Conservation (phyloP, 1,139 yeast genomes). For the Geotrichum citri-aurantii region DNA sequence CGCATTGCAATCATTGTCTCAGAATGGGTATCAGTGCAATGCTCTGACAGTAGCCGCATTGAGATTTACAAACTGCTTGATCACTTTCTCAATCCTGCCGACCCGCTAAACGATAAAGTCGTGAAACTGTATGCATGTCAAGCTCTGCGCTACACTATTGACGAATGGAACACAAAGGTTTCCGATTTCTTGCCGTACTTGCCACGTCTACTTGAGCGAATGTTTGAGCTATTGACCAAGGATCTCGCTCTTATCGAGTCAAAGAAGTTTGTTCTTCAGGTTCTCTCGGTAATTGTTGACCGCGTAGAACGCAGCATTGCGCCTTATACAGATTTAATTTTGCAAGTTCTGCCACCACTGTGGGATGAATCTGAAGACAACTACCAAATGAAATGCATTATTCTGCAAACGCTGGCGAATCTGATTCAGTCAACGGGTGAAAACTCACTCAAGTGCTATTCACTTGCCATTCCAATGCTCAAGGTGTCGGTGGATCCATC, state of each 20-base stretch:
- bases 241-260: constrained; percentile 61
- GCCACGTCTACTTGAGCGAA: constrained; percentile 44
- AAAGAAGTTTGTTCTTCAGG: constrained; percentile 61
- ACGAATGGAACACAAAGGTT: constrained; percentile 82
- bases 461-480: constrained; percentile 62
- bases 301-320: constrained; percentile 38
- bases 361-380: constrained; percentile 65
- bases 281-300: constrained; percentile 60
- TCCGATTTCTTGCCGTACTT: constrained; percentile 61
- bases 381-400: constrained; percentile 62
- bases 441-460: constrained; percentile 54
- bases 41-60: constrained; percentile 54
- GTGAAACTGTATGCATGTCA: constrained; percentile 74
- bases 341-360: constrained; percentile 59
- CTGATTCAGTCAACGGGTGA: constrained; percentile 60
- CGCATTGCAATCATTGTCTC: constrained; percentile 68
- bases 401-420: constrained; percentile 62
- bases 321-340: constrained; percentile 42
- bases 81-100: constrained; percentile 42
- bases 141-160: constrained; percentile 60
- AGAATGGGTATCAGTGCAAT: constrained; percentile 73
- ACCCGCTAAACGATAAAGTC: constrained; percentile 57
- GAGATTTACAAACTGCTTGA: constrained; percentile 54
- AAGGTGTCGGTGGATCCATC: constrained; percentile 56
- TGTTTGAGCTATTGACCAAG: constrained; percentile 45